Evolutionary conservation across 352 stramenopile genomes (phyloP).

Genomic region (Pythium volutum): DNA sequence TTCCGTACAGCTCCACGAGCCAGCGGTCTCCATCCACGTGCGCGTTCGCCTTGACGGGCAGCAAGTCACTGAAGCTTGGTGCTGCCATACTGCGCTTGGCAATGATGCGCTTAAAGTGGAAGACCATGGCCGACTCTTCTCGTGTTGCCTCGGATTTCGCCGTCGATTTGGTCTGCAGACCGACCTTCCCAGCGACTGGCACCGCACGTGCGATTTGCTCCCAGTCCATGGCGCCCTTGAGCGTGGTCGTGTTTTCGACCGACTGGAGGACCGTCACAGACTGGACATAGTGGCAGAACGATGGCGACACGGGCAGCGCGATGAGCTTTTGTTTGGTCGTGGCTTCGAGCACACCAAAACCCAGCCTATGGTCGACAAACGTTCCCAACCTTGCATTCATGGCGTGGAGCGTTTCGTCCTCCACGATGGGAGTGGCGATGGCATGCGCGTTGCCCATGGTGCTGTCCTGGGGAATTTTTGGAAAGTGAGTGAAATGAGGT

Average conservation of each 20-base stretch:
- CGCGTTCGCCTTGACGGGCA: not conserved
- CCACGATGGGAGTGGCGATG: not conserved
- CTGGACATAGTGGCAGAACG: not conserved
- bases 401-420: not conserved
- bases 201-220: not conserved
- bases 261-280: not conserved
- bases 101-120: not conserved
- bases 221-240: not conserved
- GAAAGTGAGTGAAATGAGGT: no score
- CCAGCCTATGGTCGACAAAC: not conserved
- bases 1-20: constrained; percentile 3
- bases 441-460: not conserved
- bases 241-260: not conserved
- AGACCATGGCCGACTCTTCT: not conserved
- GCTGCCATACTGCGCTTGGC: not conserved
- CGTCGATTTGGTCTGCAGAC: not conserved
- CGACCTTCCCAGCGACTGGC: not conserved
- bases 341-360: not conserved
- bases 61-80: not conserved
- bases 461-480: no score
- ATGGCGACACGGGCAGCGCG: not conserved
- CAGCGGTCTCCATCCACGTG: not conserved
- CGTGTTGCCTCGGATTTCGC: not conserved
- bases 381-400: not conserved
- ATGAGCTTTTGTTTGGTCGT: not conserved